A percentile compares a stretch with the other conserved stretches of the same genome.
These are phyloP conservation scores for Drosera capensis DNA, from an alignment of 148 eudicot genomes.

Conservation along the genomic window DNA sequence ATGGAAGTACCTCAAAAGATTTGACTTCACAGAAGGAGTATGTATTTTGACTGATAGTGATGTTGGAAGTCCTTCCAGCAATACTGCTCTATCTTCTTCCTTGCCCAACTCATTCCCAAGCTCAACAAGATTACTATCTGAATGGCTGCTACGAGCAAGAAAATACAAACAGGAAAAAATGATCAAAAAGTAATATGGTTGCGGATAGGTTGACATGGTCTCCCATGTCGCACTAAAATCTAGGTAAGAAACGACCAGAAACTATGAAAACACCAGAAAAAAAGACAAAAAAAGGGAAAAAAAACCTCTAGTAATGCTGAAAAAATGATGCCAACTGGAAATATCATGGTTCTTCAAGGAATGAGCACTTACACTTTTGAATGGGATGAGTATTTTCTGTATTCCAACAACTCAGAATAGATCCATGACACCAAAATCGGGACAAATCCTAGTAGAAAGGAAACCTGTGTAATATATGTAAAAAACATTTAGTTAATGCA, in stretches of 20 bases:
- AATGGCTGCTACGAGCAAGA: constrained; percentile 46
- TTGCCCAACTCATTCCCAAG: constrained; percentile 49
- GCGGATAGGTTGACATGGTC: too few species aligned
- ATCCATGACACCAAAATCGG: constrained; percentile 76
- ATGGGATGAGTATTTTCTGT: constrained; percentile 46
- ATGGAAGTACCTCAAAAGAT: constrained; percentile 51
- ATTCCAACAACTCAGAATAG: constrained; percentile 75
- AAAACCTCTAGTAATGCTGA: too few species aligned
- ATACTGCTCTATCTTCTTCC: constrained; percentile 70
- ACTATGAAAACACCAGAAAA: too few species aligned
- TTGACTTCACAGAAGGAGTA: constrained; percentile 47
- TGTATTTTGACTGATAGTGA: constrained; percentile 51
- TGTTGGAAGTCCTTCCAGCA: constrained; percentile 82
- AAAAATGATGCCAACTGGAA: not conserved
- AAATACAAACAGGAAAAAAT: constrained; percentile 9
- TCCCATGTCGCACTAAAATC: too few species aligned
- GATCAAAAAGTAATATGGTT: too few species aligned
- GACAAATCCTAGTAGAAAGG: constrained; percentile 76
- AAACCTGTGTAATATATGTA: constrained; percentile 34
- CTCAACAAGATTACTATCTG: constrained; percentile 74
- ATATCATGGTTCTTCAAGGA: not conserved
- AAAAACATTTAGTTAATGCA: too few species aligned
- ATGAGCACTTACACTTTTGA: constrained; percentile 60
- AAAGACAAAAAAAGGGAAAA: too few species aligned
- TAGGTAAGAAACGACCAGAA: too few species aligned